Base-by-base conservation (phyloP, 805 yeast species). In the Candida sakaeoensis region DNA sequence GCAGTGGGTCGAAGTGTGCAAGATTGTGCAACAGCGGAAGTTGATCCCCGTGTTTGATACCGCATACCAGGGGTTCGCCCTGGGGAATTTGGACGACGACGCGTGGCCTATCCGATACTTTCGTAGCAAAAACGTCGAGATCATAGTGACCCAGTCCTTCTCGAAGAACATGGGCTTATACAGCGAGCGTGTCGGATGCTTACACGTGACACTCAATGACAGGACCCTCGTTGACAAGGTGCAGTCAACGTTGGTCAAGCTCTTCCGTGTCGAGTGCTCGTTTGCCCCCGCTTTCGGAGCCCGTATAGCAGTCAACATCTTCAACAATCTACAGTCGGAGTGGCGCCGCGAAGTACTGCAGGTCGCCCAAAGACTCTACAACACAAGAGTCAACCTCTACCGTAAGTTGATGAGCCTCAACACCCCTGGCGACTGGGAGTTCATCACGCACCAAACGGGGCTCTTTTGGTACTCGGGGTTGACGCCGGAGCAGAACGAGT, bases 51-150 rank as follows among this genome's bases (percentile, higher is more conserved):
- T 67, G 25, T 58, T 68, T 37, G 74, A 68, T 53, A 60, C 57
- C 33, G 72, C 74, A 2, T 68, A 68, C 55, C 70, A 63, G 47
- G 74, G 74, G 1, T 65, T 66, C 44, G 55, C 68, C 22, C 50
- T 60, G 23, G 74, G 98, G 37, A 78, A 83, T 51, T 72, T 85
- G 49, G 82, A 76, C 45, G 72, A 74, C 45, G 74, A 68, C 46
- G 69, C 71, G 1, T 66, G 64, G 63, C 58, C 65, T 10, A 48
- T 67, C n/a, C 50, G 70, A 46, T 52, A 60, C 46, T 59, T 66
- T 24, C 54, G 54, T 48, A 51, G 48, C 8, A 50, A 49, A 40
- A 51, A 53, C 9, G 18, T 44, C 80, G 86, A 56, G 69, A 80
- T 51, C 33, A 37, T 60, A 14, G 63, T 58, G 14, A 58, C 65